Evolutionary conservation across 108 stramenopile species (phyloP).

Genomic region (Cylindrotheca fusiformis): DNA sequence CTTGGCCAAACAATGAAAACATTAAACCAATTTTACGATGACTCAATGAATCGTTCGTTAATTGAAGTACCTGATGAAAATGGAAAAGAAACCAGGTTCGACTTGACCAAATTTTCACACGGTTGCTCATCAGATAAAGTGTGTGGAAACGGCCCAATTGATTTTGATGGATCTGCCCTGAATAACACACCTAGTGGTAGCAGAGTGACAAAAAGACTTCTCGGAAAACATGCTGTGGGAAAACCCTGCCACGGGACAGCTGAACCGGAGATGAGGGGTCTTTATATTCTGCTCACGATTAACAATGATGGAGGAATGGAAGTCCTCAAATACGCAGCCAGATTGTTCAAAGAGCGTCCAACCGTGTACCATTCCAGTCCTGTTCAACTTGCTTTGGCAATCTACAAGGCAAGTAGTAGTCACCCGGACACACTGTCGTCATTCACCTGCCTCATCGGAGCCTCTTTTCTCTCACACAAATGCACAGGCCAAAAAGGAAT

Average conservation of each 20-base stretch:
- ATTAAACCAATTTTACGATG: conserved; percentile 83
- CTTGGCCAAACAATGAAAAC: conserved; percentile 89
- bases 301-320: conserved; percentile 93
- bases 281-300: conserved; percentile 81
- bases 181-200: conserved; percentile 37
- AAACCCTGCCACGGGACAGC: conserved; percentile 67
- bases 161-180: conserved; percentile 69
- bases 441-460: neutral
- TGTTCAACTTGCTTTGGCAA: conserved; percentile 80
- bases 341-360: conserved; percentile 58
- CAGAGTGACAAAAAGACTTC: conserved; percentile 41
- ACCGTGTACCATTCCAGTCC: conserved; percentile 74
- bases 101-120: conserved; percentile 26
- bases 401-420: conserved; percentile 78
- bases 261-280: conserved; percentile 85
- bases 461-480: neutral
- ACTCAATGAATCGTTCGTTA: conserved; percentile 62
- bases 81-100: conserved; percentile 28
- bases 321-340: conserved; percentile 82
- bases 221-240: conserved; percentile 47
- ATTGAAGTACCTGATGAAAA: conserved; percentile 51
- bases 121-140: conserved; percentile 65
- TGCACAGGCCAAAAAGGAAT: conserved; percentile 64
- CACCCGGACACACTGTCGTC: conserved; percentile 1
- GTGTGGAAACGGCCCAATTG: conserved; percentile 60